phyloP scores from a whole-genome alignment of 2,329 filamentous ascomycete species.

The Ilyonectria sp. region DNA sequence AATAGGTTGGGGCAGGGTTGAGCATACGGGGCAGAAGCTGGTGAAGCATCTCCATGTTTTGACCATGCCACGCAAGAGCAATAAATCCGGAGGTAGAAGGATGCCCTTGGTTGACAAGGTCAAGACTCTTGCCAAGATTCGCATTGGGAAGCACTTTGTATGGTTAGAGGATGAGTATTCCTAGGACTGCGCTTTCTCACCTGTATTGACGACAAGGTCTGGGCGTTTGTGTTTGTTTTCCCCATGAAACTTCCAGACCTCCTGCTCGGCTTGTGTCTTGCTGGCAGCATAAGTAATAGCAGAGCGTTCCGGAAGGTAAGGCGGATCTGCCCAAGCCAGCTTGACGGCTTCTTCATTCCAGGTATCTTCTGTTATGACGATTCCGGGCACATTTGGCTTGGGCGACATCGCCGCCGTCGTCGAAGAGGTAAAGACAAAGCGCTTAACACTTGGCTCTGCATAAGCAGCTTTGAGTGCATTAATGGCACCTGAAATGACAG shows the following conservation, averaged over 20 bases:
- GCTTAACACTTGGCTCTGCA: constrained; percentile 53
- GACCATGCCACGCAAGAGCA: constrained; percentile 41
- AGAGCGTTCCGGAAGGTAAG: constrained; percentile 49
- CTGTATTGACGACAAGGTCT: constrained; percentile 46
- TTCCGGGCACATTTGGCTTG: background rate
- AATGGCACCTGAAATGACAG: constrained; percentile 47
- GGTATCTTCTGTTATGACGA: constrained; percentile 30
- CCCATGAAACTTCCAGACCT: constrained; percentile 55
- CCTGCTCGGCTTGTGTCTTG: constrained; percentile 56
- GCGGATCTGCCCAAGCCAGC: constrained; percentile 55
- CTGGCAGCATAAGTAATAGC: constrained; percentile 55
- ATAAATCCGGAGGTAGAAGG: constrained; percentile 42
- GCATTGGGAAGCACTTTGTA: constrained; percentile 46
- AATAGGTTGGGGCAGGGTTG: too few relatives aligned
- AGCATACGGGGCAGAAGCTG: constrained; percentile 25
- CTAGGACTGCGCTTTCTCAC: constrained; percentile 10
- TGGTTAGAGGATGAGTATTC: too few relatives aligned
- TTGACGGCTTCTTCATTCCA: constrained; percentile 55
- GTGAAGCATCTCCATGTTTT: constrained; percentile 9
- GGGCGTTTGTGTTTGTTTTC: constrained; percentile 45
- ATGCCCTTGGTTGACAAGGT: constrained; percentile 36
- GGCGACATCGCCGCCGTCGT: constrained; percentile 20
- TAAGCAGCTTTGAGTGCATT: constrained; percentile 54
- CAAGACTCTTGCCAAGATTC: constrained; percentile 46
- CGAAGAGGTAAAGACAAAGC: constrained; percentile 53